Evolutionary conservation across 495 filamentous ascomycete species (phyloP).

Genomic region (Xylaria scruposa): DNA sequence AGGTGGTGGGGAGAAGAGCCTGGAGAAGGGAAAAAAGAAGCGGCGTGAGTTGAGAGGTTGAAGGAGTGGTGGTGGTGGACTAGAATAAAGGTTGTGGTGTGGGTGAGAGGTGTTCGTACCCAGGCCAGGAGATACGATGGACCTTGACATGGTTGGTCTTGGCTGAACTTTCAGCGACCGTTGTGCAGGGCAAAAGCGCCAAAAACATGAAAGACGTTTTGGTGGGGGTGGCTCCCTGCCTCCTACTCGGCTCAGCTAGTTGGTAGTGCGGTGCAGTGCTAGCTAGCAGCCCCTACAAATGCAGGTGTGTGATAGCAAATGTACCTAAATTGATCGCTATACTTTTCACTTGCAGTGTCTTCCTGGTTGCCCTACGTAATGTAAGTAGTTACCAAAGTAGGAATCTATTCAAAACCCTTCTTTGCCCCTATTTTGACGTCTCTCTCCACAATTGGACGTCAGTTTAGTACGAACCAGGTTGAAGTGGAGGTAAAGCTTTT

Average conservation of each 20-base stretch:
- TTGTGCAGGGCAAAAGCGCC: background rate
- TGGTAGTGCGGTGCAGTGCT: background rate
- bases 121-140: conserved; percentile 14
- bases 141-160: conserved; percentile 8
- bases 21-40: conserved; percentile 49
- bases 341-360: background rate
- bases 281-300: background rate
- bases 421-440: conserved; percentile 12
- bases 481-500: background rate
- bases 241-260: background rate
- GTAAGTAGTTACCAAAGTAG: too few relatives aligned
- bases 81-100: conserved; percentile 14
- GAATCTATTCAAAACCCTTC: too few relatives aligned
- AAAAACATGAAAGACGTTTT: conserved; percentile 21
- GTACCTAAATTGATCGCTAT: background rate
- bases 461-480: background rate
- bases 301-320: background rate
- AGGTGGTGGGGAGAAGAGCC: conserved; percentile 46
- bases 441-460: background rate
- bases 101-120: conserved; percentile 16
- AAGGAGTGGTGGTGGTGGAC: conserved; percentile 22
- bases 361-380: too few relatives aligned
- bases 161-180: conserved; percentile 11
- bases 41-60: conserved; percentile 26
- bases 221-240: conserved; percentile 14